phyloP scores from a whole-genome alignment of 179 eudicot genomes.

The Beta corolliflora region DNA sequence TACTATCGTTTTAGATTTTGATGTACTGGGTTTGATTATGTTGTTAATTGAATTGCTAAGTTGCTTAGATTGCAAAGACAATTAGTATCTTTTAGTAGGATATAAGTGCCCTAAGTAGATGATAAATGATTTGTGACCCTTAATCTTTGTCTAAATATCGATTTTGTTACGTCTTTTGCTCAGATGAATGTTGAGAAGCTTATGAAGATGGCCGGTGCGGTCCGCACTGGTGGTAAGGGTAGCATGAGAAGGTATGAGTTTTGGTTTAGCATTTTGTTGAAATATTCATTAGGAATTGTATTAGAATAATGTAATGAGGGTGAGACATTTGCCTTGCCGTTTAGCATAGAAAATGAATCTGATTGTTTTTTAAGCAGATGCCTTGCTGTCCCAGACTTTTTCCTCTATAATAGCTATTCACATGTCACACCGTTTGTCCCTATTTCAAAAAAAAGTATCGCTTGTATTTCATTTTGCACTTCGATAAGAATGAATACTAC shows the following conservation, averaged over 20 bases:
- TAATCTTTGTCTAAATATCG: background rate
- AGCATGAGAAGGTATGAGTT: constrained; percentile 63
- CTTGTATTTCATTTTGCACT: no score
- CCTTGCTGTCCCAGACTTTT: no score
- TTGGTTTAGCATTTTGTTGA: background rate
- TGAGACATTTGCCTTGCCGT: background rate
- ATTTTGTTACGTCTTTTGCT: background rate
- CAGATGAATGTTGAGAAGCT: constrained; percentile 88
- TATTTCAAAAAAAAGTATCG: no score
- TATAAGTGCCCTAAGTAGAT: background rate
- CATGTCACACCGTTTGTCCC: no score
- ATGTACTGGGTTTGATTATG: background rate
- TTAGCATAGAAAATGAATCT: background rate
- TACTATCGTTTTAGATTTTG: background rate
- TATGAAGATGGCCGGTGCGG: constrained; percentile 84
- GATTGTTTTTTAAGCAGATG: background rate
- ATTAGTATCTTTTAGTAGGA: no score
- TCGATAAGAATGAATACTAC: no score
- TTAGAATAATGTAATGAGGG: background rate
- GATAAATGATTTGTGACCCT: background rate
- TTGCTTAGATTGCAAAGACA: no score
- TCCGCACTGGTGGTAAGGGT: constrained; percentile 84
- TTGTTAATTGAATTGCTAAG: background rate
- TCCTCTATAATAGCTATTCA: no score
- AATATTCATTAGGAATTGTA: background rate